Evolutionary conservation across 1,284 basidiomycete genomes (phyloP).

Genomic region (Ustilago loliicola): DNA sequence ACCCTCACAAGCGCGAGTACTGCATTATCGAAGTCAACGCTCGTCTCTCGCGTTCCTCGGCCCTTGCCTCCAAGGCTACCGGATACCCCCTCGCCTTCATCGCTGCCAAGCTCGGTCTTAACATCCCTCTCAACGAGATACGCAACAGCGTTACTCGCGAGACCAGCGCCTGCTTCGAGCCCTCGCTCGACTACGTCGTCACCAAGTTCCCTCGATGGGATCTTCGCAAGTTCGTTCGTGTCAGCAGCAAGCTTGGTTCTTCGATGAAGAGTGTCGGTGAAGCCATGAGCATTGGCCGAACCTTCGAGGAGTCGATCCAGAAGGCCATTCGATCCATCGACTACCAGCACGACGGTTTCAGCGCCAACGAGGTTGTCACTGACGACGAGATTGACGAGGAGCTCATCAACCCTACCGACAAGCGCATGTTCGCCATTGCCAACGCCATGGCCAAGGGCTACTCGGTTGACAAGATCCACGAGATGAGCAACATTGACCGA

Average conservation of each 20-base stretch:
- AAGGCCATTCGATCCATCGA: constrained; percentile 98
- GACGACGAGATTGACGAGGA: constrained; percentile 84
- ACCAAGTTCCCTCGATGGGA: constrained; percentile 99
- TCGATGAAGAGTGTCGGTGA: constrained; percentile 96
- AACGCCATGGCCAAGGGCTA: constrained; percentile 90
- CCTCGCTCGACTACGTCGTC: constrained; percentile 94
- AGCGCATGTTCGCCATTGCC: constrained; percentile 90
- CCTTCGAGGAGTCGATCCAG: constrained; percentile 97
- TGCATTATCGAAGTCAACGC: constrained; percentile 99
- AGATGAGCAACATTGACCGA: constrained; percentile 96
- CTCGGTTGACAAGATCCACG: constrained; percentile 93
- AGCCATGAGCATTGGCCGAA: constrained; percentile 98
- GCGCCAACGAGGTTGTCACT: constrained; percentile 82
- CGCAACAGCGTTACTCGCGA: constrained; percentile 96
- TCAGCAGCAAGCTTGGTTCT: constrained; percentile 66
- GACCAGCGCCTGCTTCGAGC: constrained; percentile 97
- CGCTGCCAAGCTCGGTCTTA: constrained; percentile 95
- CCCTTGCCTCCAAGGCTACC: constrained; percentile 97
- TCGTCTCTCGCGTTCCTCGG: constrained; percentile 97
- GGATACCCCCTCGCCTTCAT: constrained; percentile 99
- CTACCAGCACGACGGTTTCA: constrained; percentile 92
- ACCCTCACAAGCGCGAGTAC: constrained; percentile 93
- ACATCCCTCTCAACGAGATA: constrained; percentile 97
- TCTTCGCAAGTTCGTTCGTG: constrained; percentile 89
- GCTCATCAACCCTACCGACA: constrained; percentile 88